Evolutionary conservation across 805 yeast species (phyloP), one percentile per base, ranked within the genome.

Genomic region (Ogataea neopini): DNA sequence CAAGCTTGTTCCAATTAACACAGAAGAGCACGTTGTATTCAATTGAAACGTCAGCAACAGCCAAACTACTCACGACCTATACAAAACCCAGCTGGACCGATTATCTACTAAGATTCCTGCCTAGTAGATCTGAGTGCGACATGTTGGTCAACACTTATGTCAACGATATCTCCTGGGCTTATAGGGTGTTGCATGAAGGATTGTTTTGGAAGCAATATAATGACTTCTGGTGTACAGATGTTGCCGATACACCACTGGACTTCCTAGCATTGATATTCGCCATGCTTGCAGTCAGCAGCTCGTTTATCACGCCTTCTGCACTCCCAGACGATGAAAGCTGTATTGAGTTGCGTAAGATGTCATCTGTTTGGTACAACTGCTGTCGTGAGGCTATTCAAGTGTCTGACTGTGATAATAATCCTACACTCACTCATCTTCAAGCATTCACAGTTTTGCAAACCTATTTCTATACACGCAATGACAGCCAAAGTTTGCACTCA

Each of bases 391-490:
- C 49, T 23, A 18, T 52, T 15, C 26, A 37, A 10, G 36, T 44
- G n/a, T 49, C 56, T 2, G 45, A 33, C 6, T 43, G 41, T n/a
- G 49, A 47, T 23, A 43, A 26, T 3, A 43, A 44, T 4, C 56
- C 56, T 1, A 44, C 52, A 5, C 28, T 52, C 23, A n/a, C 33
- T 1, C 56, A 49, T 40, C 36, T 52, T 6, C 56, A 52, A 37
- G 44, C 37, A 13, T 53, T 50, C 28, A 46, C 57, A 13, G 48
- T 53, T 1, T 44, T 53, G 6, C 55, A 51, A 30, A 44, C 47
- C 13, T 53, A 53, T 22, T 51, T 51, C 39, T 48, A 53, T 29
- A 37, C 53, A 6, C 34, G 40, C 10, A 53, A 51, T 20, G 55
- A 53, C 35, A 51, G 51, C 18, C 44, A 53, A n/a, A 36, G 44